These are phyloP conservation scores for Solanum lycopersicoides DNA, from an alignment of 257 asterid species.

Conservation along the genomic window DNA sequence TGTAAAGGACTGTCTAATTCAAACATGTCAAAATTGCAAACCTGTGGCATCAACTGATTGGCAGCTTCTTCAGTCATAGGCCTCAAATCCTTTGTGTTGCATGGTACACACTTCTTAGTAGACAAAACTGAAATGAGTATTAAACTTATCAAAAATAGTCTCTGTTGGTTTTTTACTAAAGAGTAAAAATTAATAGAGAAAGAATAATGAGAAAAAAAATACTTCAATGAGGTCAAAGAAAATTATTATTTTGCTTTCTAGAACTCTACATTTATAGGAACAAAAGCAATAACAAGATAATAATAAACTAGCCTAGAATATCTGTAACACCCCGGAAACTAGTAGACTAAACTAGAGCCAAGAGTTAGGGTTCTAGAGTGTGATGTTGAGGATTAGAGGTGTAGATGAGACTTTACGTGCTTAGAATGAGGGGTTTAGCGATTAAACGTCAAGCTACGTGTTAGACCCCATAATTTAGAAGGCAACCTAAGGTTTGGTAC, in stretches of 20 bases:
- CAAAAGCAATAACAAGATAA: background rate
- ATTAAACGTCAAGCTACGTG: too few species aligned
- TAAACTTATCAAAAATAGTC: slow-evolving; percentile 16
- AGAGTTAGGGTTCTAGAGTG: too few species aligned
- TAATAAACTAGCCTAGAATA: background rate
- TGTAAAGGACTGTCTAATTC: background rate
- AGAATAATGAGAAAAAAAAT: background rate
- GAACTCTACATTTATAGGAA: background rate
- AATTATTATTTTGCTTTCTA: background rate
- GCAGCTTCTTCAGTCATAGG: slow-evolving; percentile 35
- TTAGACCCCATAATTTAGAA: too few species aligned
- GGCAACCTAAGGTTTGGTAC: too few species aligned
- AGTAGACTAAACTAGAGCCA: too few species aligned
- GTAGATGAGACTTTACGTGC: too few species aligned
- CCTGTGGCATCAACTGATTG: slow-evolving; percentile 19
- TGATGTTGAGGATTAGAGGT: too few species aligned
- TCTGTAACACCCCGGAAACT: too few species aligned
- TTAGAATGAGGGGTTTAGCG: too few species aligned
- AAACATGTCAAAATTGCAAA: background rate
- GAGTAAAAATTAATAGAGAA: background rate
- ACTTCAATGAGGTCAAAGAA: background rate
- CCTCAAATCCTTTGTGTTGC: slow-evolving; percentile 22
- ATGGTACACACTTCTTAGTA: slow-evolving; percentile 60
- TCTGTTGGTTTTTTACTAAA: slow-evolving; percentile 10
- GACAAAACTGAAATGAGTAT: slow-evolving; percentile 49